Conservation (phyloP, 176 grass and related monocot species). For the Paspalum notatum region DNA sequence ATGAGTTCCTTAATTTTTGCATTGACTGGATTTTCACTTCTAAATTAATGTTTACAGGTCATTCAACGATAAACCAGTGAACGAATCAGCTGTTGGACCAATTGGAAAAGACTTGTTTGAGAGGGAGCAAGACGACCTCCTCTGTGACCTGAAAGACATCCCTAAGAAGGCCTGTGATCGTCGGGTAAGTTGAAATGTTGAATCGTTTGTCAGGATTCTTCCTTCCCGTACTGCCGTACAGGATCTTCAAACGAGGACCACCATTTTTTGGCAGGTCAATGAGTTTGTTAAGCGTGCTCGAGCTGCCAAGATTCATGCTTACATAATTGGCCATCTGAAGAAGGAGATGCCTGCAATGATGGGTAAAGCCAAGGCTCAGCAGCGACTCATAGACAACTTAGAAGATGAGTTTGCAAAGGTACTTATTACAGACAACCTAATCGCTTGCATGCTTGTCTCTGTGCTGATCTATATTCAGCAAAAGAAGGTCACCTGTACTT, state of each 20-base stretch:
- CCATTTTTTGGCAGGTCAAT: slow-evolving; percentile 53
- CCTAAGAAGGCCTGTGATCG: slow-evolving; percentile 96
- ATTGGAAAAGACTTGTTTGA: slow-evolving; percentile 93
- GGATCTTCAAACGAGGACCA: not conserved
- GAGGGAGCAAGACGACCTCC: slow-evolving; percentile 90
- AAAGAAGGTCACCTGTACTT: not conserved
- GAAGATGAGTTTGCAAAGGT: slow-evolving; percentile 87
- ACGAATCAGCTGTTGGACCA: slow-evolving; percentile 68
- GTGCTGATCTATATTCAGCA: not conserved
- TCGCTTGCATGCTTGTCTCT: not conserved
- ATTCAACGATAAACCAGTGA: slow-evolving; percentile 92
- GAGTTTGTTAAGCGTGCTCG: slow-evolving; percentile 96
- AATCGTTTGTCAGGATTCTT: not conserved
- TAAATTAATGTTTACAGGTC: slow-evolving; percentile 54
- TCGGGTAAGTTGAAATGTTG: slow-evolving; percentile 46
- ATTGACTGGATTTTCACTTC: slow-evolving; percentile 17
- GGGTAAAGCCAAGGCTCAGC: slow-evolving; percentile 94
- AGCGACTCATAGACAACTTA: slow-evolving; percentile 74
- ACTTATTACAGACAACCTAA: slow-evolving; percentile 26
- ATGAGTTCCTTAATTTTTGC: not conserved
- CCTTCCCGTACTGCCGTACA: not conserved
- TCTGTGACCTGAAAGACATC: slow-evolving; percentile 84
- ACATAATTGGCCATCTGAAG: slow-evolving; percentile 86
- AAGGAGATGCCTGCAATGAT: slow-evolving; percentile 92
- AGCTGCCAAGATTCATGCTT: slow-evolving; percentile 86